Evolutionary conservation across 1,139 yeast species (phyloP), one percentile per base, ranked within the genome.

Genomic region (Diutina ranongensis): DNA sequence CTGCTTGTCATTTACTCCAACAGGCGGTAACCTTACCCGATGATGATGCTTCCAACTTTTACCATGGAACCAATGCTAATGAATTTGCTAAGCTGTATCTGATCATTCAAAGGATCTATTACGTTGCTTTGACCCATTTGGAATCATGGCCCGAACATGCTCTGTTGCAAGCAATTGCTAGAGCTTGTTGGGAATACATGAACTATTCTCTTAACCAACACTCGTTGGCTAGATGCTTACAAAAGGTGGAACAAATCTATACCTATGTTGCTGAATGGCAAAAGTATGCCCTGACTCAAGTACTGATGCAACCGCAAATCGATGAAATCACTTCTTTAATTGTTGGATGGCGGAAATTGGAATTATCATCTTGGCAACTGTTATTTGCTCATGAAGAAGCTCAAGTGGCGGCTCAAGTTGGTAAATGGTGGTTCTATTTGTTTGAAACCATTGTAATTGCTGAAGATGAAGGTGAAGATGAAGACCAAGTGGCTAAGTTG

Each of bases 61-160:
- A 89, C 59, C 70, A 70, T 46, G 89, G 82, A n/a, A 66, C 76
- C 15, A 76, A 78, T 44, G 69, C 78, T 7, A 58, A 61, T 3
- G 95, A 88, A 56, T 31, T 18, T 22, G 35, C 19, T 18, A 31
- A 21, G 44, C 36, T 32, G 36, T 32, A 21, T n/a, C n/a, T 9
- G 25, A 27, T 38, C 2, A 16, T 38, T n/a, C 42, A 38, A 44
- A 58, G 57, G 2, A 57, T 82, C 2, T 66, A 85, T 9, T 63
- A 72, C 12, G 67, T 64, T 2, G 61, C 88, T 8, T 67, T 72
- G 51, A 59, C 61, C 3, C 64, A 76, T 3, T 60, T 83, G 15
- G 64, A 64, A 20, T 78, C 80, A 57, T 92, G 97, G 96, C 97
- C 98, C 0, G 98, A 94, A 55, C 96, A 94, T 66, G 94, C 94